Conservation (phyloP, 1,284 basidiomycete species). For the Ceratobasidium sp. region DNA sequence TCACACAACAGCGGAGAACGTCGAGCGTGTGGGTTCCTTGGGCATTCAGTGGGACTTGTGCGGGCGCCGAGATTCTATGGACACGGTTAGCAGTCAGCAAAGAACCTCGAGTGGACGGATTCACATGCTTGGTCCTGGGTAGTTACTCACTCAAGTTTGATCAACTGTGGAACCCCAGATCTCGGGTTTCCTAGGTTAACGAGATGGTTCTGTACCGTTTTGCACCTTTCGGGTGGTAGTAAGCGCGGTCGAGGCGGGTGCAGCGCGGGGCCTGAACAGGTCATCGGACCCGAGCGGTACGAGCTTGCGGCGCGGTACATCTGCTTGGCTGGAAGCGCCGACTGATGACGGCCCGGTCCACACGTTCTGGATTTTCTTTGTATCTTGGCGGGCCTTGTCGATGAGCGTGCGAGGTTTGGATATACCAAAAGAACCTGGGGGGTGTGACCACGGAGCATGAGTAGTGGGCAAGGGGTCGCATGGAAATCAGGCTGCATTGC, state of each 20-base stretch:
- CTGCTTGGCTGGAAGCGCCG: constrained; percentile 27
- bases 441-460: constrained; percentile 2
- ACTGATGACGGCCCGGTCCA: constrained; percentile 53
- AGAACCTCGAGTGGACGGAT: background rate
- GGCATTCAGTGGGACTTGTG: background rate
- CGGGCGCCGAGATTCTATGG: background rate
- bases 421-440: constrained; percentile 15
- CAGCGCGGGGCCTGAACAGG: constrained; percentile 16
- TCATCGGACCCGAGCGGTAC: constrained; percentile 21
- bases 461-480: constrained; percentile 15
- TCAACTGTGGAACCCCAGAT: constrained; percentile 16
- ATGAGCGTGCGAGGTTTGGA: constrained; percentile 67
- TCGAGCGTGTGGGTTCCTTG: constrained; percentile 6
- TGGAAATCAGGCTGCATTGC: background rate
- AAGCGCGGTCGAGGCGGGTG: background rate
- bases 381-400: constrained; percentile 74
- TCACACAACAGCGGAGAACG: background rate
- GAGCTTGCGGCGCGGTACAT: constrained; percentile 13
- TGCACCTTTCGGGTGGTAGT: background rate
- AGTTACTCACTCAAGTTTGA: constrained; percentile 21
- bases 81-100: background rate
- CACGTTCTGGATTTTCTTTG: constrained; percentile 72
- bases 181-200: background rate
- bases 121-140: constrained; percentile 14
- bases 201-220: background rate